Evolutionary conservation across 805 yeast species (phyloP), one percentile per base, ranked within the genome.

Genomic region (Wickerhamomyces chambardii): DNA sequence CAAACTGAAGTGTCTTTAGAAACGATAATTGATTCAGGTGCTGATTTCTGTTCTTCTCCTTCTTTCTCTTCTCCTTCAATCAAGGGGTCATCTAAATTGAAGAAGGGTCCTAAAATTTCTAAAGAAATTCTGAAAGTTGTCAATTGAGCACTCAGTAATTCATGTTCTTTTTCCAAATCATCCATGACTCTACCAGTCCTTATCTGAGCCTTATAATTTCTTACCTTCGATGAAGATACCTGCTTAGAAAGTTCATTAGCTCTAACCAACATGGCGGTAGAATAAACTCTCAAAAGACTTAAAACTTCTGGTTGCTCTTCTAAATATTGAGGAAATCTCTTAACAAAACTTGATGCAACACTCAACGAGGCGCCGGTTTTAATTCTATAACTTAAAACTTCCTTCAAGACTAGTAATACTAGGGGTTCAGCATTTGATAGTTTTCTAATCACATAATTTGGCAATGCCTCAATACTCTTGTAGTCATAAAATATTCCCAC

Each of bases 141-240:
- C 42, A 61, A 65, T 11, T 63, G 36, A n/a, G 61, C 62, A 1
- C 39, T 28, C 9, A 56, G 33, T 12, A 42, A 44, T 14, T 64
- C 61, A 26, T 58, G 44, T 29, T 63, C 67, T 1, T 50, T 52
- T 30, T 61, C 60, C 31, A 57, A 45, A 24, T 63, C 67, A 32
- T 63, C 66, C 14, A 55, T 36, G 17, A 73, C 48, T 41, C 69
- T 73, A 17, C 95, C 95, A 1, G 82, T 75, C 44, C 82, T 68
- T 36, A 83, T 72, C 36, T 81, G 74, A 3, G 77, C 71, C 36
- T 68, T 70, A 31, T 67, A 64, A 36, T 69, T 73, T 35, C 61
- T 63, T 16, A 55, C 54, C 16, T 56, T 56, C 11, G 65, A 49
- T 16, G 56, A 58, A 10, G 49, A 41, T 0, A 69, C 48, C n/a